Evolutionary conservation across 331 rosid species (phyloP), one percentile per base, ranked within the genome.

Genomic region (Prunus yedoensis): DNA sequence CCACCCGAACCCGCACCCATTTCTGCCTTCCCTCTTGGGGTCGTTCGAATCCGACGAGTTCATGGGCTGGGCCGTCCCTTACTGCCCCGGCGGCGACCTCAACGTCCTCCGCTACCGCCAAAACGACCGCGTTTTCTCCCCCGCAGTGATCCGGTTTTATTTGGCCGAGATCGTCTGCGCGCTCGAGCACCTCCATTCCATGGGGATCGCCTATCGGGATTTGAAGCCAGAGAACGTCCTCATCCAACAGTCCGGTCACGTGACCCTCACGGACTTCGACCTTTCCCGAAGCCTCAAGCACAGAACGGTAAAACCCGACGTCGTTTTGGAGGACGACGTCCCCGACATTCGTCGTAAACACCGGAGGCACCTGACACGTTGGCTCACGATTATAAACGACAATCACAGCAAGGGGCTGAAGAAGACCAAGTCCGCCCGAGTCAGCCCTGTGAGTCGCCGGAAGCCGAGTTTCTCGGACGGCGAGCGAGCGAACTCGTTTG

Each of bases 231-330:
- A 94, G 83, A 94, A 94, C 77, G 88, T 94, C 5, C 89, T 94
- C 27, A 83, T 94, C 45, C 97, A 94, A 25, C 88, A 83, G n/a
- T 86, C 96, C 2, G 99, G 99, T 61, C 99, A 94, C 84, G 90
- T 94, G 69, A 92, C 93, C 51, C 97, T 94, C 68, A 94, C 99
- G 3, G 99, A 94, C 77, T 94, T 94, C 80, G 99, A 94, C 73
- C 95, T 94, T 66, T 94, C 97, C 8, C 86, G 93, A 7, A 76
- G 71, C 1, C 90, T 94, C 72, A 52, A 76, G 3, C 94, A 68
- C 17, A 82, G 77, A 43, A 41, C 94, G 4, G 71, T 64, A 12
- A 75, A 53, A 41, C 75, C 79, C 43, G 15, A 77, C 28, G 12
- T 63, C 43, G 47, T 41, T 16, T n/a, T 41, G 9, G 88, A 60